These are phyloP conservation scores for Fraxinus pennsylvanica DNA, from an alignment of 257 asterid species.

Conservation along the genomic window DNA sequence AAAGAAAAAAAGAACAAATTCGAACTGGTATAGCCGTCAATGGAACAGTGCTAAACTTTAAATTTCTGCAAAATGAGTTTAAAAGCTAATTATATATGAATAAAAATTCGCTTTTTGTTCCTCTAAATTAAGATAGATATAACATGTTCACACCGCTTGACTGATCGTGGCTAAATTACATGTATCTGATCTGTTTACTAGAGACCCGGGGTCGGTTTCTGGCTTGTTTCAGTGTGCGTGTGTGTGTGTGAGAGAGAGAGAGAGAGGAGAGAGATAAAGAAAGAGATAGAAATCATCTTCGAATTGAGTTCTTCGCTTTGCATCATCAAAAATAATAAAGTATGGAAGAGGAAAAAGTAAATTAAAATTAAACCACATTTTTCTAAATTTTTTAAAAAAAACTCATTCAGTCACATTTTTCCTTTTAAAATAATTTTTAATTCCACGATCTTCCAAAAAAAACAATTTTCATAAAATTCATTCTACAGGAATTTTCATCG, in stretches of 20 bases:
- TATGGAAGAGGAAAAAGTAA: not conserved
- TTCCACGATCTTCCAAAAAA: too few relatives aligned
- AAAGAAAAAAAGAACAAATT: slow-evolving; percentile 22
- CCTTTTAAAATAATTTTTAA: too few relatives aligned
- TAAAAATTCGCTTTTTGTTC: not conserved
- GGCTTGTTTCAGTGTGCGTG: not conserved
- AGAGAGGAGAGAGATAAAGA: not conserved
- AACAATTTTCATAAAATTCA: too few relatives aligned
- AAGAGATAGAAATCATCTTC: slow-evolving; percentile 18
- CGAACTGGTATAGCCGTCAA: slow-evolving; percentile 42
- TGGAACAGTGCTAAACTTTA: slow-evolving; percentile 30
- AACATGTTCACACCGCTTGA: slow-evolving; percentile 47
- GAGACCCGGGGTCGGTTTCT: slow-evolving; percentile 42
- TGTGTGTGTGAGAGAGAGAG: not conserved
- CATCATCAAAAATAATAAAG: not conserved
- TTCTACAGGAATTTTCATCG: too few relatives aligned
- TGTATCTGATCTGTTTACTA: slow-evolving; percentile 13
- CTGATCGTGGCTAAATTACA: slow-evolving; percentile 17
- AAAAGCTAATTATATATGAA: not conserved
- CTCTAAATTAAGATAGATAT: not conserved
- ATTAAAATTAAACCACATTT: not conserved
- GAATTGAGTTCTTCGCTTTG: slow-evolving; percentile 30
- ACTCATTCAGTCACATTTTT: too few relatives aligned
- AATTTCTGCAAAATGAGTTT: slow-evolving; percentile 3
- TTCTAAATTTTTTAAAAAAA: too few relatives aligned